Evolutionary conservation across 768 basidiomycete genomes (phyloP).

Genomic region (Cystofilobasidium ferigula): DNA sequence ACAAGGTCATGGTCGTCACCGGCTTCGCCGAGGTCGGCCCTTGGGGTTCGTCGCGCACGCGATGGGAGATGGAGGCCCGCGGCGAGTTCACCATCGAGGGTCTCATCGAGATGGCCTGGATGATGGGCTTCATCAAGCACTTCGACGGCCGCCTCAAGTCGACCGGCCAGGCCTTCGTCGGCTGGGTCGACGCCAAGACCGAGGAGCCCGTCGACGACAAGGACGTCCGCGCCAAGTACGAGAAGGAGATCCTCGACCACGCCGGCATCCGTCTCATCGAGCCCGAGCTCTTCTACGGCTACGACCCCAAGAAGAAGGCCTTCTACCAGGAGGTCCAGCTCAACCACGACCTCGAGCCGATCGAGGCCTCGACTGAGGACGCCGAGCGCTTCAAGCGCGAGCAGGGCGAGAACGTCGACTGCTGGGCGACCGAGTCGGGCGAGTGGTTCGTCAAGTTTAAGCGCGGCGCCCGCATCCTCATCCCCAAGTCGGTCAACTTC

Average conservation of each 20-base stretch:
- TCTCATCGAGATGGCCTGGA: slow-evolving; percentile 99
- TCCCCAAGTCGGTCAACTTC: slow-evolving; percentile 93
- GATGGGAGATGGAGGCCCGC: slow-evolving; percentile 99
- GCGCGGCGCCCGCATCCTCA: slow-evolving; percentile 83
- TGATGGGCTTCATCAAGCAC: slow-evolving; percentile 98
- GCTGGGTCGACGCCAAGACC: slow-evolving; percentile 94
- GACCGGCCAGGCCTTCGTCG: slow-evolving; percentile 81
- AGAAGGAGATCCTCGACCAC: slow-evolving; percentile 83
- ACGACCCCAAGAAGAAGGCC: slow-evolving; percentile 92
- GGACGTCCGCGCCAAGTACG: slow-evolving; percentile 84
- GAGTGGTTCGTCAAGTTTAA: slow-evolving; percentile 98
- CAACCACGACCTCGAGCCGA: slow-evolving; percentile 87
- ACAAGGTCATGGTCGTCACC: slow-evolving; percentile 90
- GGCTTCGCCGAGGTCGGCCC: slow-evolving; percentile 97
- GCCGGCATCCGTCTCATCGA: slow-evolving; percentile 91
- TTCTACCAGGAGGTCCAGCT: slow-evolving; percentile 97
- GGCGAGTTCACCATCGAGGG: slow-evolving; percentile 97
- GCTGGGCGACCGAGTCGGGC: slow-evolving; percentile 82
- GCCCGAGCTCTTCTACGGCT: slow-evolving; percentile 94
- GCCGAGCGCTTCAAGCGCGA: slow-evolving; percentile 92
- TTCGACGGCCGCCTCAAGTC: slow-evolving; percentile 93
- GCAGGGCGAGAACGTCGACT: slow-evolving; percentile 91
- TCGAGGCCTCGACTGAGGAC: slow-evolving; percentile 82
- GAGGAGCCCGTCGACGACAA: slow-evolving; percentile 94
- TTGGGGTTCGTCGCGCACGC: slow-evolving; percentile 93